These are phyloP conservation scores for Dispira simplex DNA, from an alignment of 192 early-diverging fungal genomes.

Conservation along the genomic window DNA sequence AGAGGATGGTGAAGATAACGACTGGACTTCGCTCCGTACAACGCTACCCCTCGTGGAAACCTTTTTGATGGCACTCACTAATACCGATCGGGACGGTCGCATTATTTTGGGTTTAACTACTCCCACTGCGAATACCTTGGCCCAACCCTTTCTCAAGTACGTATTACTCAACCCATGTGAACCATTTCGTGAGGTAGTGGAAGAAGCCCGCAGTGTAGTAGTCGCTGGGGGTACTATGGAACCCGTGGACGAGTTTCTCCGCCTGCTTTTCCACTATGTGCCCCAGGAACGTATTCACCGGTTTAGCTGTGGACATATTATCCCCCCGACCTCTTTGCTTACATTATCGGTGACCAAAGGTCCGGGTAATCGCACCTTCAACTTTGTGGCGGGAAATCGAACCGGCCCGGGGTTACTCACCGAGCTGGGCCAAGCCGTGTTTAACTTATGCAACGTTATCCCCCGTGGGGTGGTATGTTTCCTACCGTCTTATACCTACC, in stretches of 20 bases:
- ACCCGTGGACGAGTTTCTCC: conserved; percentile 36
- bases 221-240: conserved; percentile 91
- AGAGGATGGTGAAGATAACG: not conserved
- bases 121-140: not conserved
- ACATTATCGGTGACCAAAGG: conserved; percentile 44
- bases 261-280: conserved; percentile 37
- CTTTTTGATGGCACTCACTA: conserved; percentile 35
- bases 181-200: conserved; percentile 55
- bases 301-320: conserved; percentile 79
- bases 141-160: conserved; percentile 42
- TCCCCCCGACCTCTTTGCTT: conserved; percentile 58
- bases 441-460: conserved; percentile 53
- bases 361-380: conserved; percentile 46
- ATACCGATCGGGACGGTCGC: conserved; percentile 55
- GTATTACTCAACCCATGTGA: conserved; percentile 74
- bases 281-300: conserved; percentile 26
- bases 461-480: conserved; percentile 82
- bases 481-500: conserved; percentile 66
- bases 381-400: conserved; percentile 23
- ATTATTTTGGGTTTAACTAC: conserved; percentile 29
- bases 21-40: not conserved
- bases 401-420: conserved; percentile 25
- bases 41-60: conserved; percentile 28
- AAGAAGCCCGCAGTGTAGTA: conserved; percentile 66
- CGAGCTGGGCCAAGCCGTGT: conserved; percentile 52